Conservation (phyloP, 192 early-diverging fungal species). For the Polychytrium aggregatum region DNA sequence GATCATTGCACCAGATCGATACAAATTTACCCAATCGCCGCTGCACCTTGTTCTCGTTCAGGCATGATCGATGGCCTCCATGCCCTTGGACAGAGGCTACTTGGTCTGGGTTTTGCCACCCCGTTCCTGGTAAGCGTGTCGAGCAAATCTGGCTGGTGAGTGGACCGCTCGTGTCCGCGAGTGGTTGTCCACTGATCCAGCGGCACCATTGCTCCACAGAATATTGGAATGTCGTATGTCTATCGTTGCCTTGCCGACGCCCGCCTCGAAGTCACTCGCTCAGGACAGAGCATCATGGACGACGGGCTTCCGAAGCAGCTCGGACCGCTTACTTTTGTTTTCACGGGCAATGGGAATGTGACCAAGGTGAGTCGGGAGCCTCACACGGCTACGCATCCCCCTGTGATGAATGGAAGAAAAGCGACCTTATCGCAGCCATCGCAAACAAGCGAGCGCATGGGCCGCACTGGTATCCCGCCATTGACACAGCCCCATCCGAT, state of each 20-base stretch:
- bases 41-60: too few relatives aligned
- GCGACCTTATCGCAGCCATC: too few relatives aligned
- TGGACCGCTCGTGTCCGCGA: slow-evolving; percentile 3
- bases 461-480: too few relatives aligned
- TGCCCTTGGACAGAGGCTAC: slow-evolving; percentile 78
- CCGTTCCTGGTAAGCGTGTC: slow-evolving; percentile 70
- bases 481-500: too few relatives aligned
- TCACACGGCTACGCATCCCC: too few relatives aligned
- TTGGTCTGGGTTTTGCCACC: slow-evolving; percentile 84
- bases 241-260: slow-evolving; percentile 42
- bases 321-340: slow-evolving; percentile 80
- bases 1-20: too few relatives aligned
- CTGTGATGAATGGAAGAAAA: too few relatives aligned
- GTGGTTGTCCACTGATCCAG: too few relatives aligned
- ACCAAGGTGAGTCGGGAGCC: slow-evolving; percentile 38
- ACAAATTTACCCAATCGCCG: too few relatives aligned
- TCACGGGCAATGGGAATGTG: slow-evolving; percentile 89
- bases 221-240: slow-evolving; percentile 22
- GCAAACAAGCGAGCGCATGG: too few relatives aligned
- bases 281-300: slow-evolving; percentile 72
- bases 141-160: slow-evolving; percentile 3
- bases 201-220: slow-evolving; percentile 4
- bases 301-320: slow-evolving; percentile 81
- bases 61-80: slow-evolving; percentile 86
- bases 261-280: slow-evolving; percentile 39